These are phyloP conservation scores for Pseudozyma hubeiensis DNA, from an alignment of 1,284 basidiomycete genomes.

Conservation along the genomic window DNA sequence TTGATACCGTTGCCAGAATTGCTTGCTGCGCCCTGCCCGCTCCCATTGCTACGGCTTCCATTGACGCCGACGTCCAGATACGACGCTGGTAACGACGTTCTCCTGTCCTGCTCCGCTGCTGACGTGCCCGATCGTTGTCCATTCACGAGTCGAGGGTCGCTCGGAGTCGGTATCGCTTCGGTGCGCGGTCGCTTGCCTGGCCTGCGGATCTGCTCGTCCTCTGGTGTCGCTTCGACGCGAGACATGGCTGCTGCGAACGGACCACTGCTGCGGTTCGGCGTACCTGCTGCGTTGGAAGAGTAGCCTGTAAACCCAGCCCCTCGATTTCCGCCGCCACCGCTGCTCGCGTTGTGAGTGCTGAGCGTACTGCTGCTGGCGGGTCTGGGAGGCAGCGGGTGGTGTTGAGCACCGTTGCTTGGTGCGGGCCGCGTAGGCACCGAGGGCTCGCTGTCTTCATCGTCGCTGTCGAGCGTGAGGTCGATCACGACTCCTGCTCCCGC, in stretches of 20 bases:
- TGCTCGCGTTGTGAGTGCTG: not conserved
- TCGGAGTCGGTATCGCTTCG: conserved; percentile 14
- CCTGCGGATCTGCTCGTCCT: conserved; percentile 46
- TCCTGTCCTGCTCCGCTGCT: not conserved
- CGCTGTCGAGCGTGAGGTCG: conserved; percentile 51
- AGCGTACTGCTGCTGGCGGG: conserved; percentile 5
- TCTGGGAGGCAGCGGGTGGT: not conserved
- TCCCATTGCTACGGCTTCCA: conserved; percentile 13
- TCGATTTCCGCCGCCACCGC: not conserved
- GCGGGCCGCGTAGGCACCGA: conserved; percentile 22
- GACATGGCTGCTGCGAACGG: conserved; percentile 17
- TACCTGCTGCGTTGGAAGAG: conserved; percentile 7
- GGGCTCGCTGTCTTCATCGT: conserved; percentile 34
- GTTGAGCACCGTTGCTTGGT: conserved; percentile 11
- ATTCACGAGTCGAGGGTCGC: conserved; percentile 24
- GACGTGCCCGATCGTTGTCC: conserved; percentile 4
- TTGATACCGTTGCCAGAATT: not conserved
- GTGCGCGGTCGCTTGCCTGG: conserved; percentile 36
- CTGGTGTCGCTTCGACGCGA: conserved; percentile 33
- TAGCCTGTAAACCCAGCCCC: conserved; percentile 13
- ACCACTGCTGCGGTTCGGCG: conserved; percentile 15
- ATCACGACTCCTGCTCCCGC: conserved; percentile 25
- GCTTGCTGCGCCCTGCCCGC: conserved; percentile 2
- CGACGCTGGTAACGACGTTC: conserved; percentile 18
- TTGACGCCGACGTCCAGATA: conserved; percentile 24